Percentiles rank a stretch among this genome's conserved stretches.
These are phyloP conservation scores for Aureobasidium uvarum DNA, from an alignment of 2,329 filamentous ascomycete genomes.

Conservation along the genomic window DNA sequence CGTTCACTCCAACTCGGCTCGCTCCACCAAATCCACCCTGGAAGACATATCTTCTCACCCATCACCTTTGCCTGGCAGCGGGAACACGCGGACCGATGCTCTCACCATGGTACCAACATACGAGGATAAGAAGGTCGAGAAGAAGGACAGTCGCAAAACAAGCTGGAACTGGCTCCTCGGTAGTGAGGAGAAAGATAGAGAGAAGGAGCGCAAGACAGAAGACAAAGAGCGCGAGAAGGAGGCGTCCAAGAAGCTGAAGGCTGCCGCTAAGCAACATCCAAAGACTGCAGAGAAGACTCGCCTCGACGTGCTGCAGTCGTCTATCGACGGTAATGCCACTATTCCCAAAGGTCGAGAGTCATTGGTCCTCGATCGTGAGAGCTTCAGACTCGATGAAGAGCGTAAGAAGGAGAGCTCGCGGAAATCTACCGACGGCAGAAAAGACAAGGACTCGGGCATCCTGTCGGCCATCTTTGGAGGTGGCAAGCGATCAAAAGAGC, in stretches of 20 bases:
- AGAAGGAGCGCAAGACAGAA: constrained; percentile 34
- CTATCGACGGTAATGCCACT: constrained; percentile 63
- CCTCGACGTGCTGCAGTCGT: constrained; percentile 81
- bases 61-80: constrained; percentile 66
- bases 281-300: constrained; percentile 76
- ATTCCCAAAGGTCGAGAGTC: constrained; percentile 67
- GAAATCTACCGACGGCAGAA: constrained; percentile 71
- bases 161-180: constrained; percentile 79
- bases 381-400: constrained; percentile 72
- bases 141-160: constrained; percentile 71
- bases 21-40: constrained; percentile 44
- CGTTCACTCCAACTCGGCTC: constrained; percentile 42
- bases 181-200: constrained; percentile 62
- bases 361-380: constrained; percentile 76
- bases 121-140: constrained; percentile 67
- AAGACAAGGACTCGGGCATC: constrained; percentile 71
- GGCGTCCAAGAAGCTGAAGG: constrained; percentile 28
- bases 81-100: constrained; percentile 67
- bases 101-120: constrained; percentile 78
- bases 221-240: constrained; percentile 28
- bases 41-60: constrained; percentile 66
- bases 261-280: constrained; percentile 35
- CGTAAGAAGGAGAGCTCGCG: constrained; percentile 75
- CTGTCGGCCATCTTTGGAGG: constrained; percentile 92
- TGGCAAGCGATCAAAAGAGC: constrained; percentile 54